These are phyloP conservation scores for Stemphylium vesicarium DNA, from an alignment of 2,329 filamentous ascomycete genomes.

Conservation along the genomic window DNA sequence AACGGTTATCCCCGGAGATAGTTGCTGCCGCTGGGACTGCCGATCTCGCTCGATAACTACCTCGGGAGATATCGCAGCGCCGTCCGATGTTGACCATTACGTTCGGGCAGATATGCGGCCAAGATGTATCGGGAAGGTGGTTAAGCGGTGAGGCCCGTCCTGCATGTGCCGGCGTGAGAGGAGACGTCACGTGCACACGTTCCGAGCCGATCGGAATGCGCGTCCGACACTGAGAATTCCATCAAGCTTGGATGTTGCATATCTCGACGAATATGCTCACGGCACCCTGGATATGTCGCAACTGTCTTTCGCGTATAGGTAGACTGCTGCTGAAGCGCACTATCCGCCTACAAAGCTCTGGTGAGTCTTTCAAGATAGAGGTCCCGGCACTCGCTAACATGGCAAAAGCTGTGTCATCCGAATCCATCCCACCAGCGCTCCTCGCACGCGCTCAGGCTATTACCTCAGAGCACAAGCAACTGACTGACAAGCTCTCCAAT, in stretches of 20 bases:
- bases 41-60: constrained; percentile 29
- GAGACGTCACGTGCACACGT: constrained; percentile 36
- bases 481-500: constrained; percentile 59
- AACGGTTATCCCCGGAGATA: constrained; percentile 41
- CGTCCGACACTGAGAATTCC: constrained; percentile 19
- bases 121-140: constrained; percentile 22
- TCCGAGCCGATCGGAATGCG: constrained; percentile 29
- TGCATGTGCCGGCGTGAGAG: constrained; percentile 3
- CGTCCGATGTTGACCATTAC: constrained; percentile 14
- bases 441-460: constrained; percentile 63
- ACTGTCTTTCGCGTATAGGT: constrained; percentile 52
- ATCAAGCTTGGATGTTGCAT: constrained; percentile 10
- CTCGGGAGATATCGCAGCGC: constrained; percentile 21
- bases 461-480: constrained; percentile 61
- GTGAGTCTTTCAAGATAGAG: constrained; percentile 14
- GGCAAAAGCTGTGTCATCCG: constrained; percentile 27
- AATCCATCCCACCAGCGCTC: constrained; percentile 60
- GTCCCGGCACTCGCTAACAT: constrained; percentile 12
- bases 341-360: constrained; percentile 37
- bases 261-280: constrained; percentile 45
- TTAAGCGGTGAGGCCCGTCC: constrained; percentile 5
- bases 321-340: constrained; percentile 40
- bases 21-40: constrained; percentile 31
- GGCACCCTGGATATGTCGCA: constrained; percentile 55
- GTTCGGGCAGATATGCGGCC: neutral